A percentile compares a stretch with the other conserved stretches of the same genome.
Evolutionary conservation across 495 filamentous ascomycete species (phyloP).

Genomic region (Bombardia bombarda): DNA sequence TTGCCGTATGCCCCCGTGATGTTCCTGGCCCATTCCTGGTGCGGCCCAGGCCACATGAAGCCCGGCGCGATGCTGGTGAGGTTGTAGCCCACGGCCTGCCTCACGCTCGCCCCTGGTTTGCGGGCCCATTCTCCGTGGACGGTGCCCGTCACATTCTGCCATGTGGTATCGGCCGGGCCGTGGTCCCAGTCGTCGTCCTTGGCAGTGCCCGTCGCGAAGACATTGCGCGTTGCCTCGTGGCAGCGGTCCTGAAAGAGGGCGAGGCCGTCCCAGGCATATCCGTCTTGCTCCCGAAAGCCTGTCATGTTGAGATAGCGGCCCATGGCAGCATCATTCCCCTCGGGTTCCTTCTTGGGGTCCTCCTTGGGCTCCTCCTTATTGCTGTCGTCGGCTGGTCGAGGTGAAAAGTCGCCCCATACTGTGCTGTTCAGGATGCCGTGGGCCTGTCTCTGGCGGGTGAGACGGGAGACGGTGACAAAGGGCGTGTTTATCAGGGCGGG

Average conservation of each 20-base stretch:
- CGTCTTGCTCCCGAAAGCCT: slow-evolving; percentile 65
- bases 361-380: too few relatives aligned
- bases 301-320: slow-evolving; percentile 72
- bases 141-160: slow-evolving; percentile 75
- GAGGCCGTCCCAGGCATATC: slow-evolving; percentile 63
- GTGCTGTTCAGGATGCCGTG: slow-evolving; percentile 63
- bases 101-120: slow-evolving; percentile 28
- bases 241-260: slow-evolving; percentile 36
- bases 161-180: slow-evolving; percentile 45
- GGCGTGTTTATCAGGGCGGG: slow-evolving; percentile 33
- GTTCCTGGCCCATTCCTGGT: slow-evolving; percentile 56
- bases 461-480: slow-evolving; percentile 27
- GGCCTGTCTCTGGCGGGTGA: slow-evolving; percentile 45
- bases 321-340: slow-evolving; percentile 13
- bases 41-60: slow-evolving; percentile 27
- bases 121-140: slow-evolving; percentile 71
- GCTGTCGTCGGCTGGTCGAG: slow-evolving; percentile 24
- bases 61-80: slow-evolving; percentile 37
- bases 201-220: slow-evolving; percentile 24
- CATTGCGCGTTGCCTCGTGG: slow-evolving; percentile 35
- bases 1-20: slow-evolving; percentile 53
- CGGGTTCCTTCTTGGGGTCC: too few relatives aligned
- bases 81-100: slow-evolving; percentile 35
- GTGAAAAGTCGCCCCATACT: slow-evolving; percentile 65
- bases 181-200: slow-evolving; percentile 24